Evolutionary conservation across 176 grass and related monocot species (phyloP), one percentile per base, ranked within the genome.

Genomic region (Triticum monococcum): DNA sequence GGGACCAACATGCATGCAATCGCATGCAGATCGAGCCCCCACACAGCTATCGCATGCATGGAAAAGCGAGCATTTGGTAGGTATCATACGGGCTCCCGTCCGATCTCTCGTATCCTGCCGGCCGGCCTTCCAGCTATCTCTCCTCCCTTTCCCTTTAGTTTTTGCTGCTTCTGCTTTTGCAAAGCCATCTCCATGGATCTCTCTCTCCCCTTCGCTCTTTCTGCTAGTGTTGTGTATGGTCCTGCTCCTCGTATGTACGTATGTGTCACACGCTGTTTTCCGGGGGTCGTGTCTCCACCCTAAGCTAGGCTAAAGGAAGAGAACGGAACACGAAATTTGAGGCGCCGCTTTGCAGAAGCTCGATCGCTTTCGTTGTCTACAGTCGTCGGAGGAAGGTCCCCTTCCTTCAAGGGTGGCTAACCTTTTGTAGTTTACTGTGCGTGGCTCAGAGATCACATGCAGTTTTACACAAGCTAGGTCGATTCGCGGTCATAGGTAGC

Each of bases 21-120:
- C 52, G 52, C 56, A 59, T 59, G 56, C 18, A 59, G 56, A 59
- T 59, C 56, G 72, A 83, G 68, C 76, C 83, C 74, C 75, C 37
- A 79, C 63, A 86, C 4, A 28, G 28, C 78, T 78, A 62, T 18
- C 52, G 66, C 76, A 68, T 81, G 66, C 76, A 68, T 91, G 6
- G 76, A 77, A 91, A 87, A 87, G 89, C 76, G 81, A 81, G 85
- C 81, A 26, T n/a, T 76, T 65, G 71, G 85, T 87, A 84, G 70
- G 80, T 87, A 87, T 80, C 76, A 61, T 87, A 84, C 18, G 46
- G 14, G 20, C 26, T 87, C 68, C 22, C 25, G 7, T 23, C 72
- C 22, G 64, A 81, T 67, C 24, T 76, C 8, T 71, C 83, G 40
- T 84, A 75, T 83, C 81, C 33, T 52, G 64, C 43, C 33, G 68